Evolutionary conservation across 306 rosid genomes (phyloP), one percentile per base, ranked within the genome.

Genomic region (Casuarina equisetifolia): DNA sequence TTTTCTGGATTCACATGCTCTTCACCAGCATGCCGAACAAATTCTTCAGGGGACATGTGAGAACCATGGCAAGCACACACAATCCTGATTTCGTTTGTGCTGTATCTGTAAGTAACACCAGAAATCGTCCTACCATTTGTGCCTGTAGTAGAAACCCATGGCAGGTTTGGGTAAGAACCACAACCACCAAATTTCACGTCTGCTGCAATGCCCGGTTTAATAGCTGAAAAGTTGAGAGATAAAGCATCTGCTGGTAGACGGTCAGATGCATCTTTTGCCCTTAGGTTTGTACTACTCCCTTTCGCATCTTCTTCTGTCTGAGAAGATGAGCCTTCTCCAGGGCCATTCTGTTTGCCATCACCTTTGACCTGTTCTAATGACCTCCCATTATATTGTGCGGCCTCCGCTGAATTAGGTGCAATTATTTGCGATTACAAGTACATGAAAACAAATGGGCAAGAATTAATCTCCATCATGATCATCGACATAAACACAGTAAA

Each of bases 141-240:
- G 45, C 96, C 97, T 8, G 90, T 86, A 66, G 98, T 96, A 19
- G 99, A 96, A 79, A 96, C 99, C 99, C 98, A 96, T 43, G 99
- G 99, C 15, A 96, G 90, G 84, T 87, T 88, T 36, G 99, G 98
- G 64, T 80, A 80, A 10, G 99, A 86, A 85, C 98, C 99, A 49
- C 91, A 77, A 20, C 99, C 99, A 9, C 96, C 99, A 62, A 96
- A 92, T 86, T 91, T 91, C 66, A 96, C 80, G 46, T 90, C 97
- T 1, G 97, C 96, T 36, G 90, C 89, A 76, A 96, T 84, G 44
- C 99, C 99, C 3, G 98, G 97, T 75, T 91, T 96, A 72, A 96
- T 90, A 75, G 86, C 84, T 58, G 96, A 82, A 73, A 92, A 86
- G 58, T 94, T 90, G 55, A 83, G 85, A 4, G 89, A 77, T 42